These are phyloP conservation scores for Pluteus cervinus DNA, from an alignment of 768 basidiomycete species.

Conservation along the genomic window DNA sequence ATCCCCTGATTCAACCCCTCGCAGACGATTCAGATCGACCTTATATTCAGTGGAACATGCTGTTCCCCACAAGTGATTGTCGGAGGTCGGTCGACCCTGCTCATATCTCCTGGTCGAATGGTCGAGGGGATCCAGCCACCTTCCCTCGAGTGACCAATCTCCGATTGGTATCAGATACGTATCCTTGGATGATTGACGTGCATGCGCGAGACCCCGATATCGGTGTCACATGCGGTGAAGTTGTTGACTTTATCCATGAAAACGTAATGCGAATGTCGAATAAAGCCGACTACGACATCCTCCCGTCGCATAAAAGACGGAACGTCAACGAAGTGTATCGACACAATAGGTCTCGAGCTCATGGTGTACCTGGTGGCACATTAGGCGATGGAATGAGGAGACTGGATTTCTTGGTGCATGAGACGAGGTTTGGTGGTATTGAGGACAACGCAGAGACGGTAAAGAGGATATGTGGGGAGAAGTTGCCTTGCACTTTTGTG, in stretches of 20 bases:
- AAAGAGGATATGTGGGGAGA: slow-evolving; percentile 36
- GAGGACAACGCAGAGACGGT: slow-evolving; percentile 37
- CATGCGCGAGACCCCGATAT: slow-evolving; percentile 33
- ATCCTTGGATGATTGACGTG: slow-evolving; percentile 54
- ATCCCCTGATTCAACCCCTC: slow-evolving; percentile 53
- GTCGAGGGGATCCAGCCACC: slow-evolving; percentile 60
- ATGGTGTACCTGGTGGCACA: slow-evolving; percentile 63
- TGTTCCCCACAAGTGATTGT: slow-evolving; percentile 54
- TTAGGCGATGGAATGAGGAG: slow-evolving; percentile 58
- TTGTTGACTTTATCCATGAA: slow-evolving; percentile 48
- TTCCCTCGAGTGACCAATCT: slow-evolving; percentile 52
- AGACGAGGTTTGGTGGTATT: slow-evolving; percentile 63
- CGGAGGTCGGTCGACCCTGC: slow-evolving; percentile 56
- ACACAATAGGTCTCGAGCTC: slow-evolving; percentile 58
- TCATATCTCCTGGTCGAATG: slow-evolving; percentile 59
- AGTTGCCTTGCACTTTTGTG: slow-evolving; percentile 54
- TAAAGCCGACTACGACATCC: slow-evolving; percentile 44
- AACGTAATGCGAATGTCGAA: slow-evolving; percentile 46
- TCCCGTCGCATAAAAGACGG: slow-evolving; percentile 29
- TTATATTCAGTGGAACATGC: slow-evolving; percentile 71
- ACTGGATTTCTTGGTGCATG: slow-evolving; percentile 57
- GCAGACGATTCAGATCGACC: slow-evolving; percentile 35
- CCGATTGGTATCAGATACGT: slow-evolving; percentile 42
- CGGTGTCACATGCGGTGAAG: slow-evolving; percentile 65
- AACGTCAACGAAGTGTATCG: slow-evolving; percentile 48